Conservation (phyloP, 2,329 filamentous ascomycete species). For the Arthrobotrys entomopaga region DNA sequence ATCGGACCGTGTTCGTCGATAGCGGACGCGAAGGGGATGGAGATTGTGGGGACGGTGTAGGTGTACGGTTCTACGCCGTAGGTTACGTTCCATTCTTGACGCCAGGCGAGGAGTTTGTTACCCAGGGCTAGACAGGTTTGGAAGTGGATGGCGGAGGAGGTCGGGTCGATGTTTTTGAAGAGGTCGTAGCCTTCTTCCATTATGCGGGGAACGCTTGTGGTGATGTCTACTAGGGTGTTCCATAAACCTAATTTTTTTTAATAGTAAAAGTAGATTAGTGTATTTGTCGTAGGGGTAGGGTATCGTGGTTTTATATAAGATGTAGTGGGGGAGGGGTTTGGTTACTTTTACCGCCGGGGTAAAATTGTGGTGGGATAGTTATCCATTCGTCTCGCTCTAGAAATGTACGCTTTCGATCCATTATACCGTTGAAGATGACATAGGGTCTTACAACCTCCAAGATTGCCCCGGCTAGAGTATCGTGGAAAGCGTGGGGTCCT, state of each 20-base stretch:
- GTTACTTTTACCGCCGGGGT: slow-evolving; percentile 50
- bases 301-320: neutral
- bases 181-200: slow-evolving; percentile 35
- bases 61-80: slow-evolving; percentile 44
- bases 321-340: neutral
- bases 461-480: slow-evolving; percentile 49
- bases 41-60: slow-evolving; percentile 26
- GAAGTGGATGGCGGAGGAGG: slow-evolving; percentile 28
- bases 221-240: slow-evolving; percentile 39
- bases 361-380: slow-evolving; percentile 43
- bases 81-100: slow-evolving; percentile 45
- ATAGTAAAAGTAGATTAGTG: slow-evolving; percentile 11
- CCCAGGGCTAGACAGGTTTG: slow-evolving; percentile 23
- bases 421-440: slow-evolving; percentile 43
- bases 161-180: slow-evolving; percentile 29
- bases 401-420: slow-evolving; percentile 41
- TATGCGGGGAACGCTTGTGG: slow-evolving; percentile 26
- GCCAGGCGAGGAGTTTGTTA: slow-evolving; percentile 43
- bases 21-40: slow-evolving; percentile 27
- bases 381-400: slow-evolving; percentile 45
- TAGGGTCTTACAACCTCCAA: slow-evolving; percentile 50
- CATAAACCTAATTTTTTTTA: slow-evolving; percentile 21
- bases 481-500: slow-evolving; percentile 43
- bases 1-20: slow-evolving; percentile 35
- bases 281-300: neutral